phyloP scores from a whole-genome alignment of 139 green algal genomes.

The Volvox africanus region DNA sequence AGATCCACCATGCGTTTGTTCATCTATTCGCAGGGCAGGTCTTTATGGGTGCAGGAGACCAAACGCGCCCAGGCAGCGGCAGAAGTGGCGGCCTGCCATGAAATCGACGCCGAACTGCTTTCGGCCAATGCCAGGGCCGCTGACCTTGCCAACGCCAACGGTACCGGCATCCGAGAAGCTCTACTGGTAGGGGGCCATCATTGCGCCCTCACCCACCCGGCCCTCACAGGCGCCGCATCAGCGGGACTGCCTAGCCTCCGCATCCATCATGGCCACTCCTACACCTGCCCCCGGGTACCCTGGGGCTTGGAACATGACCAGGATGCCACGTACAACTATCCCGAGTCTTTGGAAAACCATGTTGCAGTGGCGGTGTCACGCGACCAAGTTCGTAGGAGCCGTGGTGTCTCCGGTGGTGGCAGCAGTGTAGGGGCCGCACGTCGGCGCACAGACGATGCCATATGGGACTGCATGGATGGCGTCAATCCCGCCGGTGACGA shows the following conservation, averaged over 20 bases:
- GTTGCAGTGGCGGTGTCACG: background rate
- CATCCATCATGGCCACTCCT: background rate
- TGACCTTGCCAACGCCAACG: no score
- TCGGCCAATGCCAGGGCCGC: background rate
- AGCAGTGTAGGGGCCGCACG: background rate
- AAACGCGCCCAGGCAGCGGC: background rate
- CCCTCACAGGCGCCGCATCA: background rate
- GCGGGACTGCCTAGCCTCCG: background rate
- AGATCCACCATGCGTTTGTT: no score
- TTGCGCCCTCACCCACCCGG: background rate
- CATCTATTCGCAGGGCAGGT: background rate
- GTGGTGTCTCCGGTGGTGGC: background rate
- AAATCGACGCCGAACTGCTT: background rate
- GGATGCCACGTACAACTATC: background rate
- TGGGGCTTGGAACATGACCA: background rate
- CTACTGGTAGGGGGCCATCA: background rate
- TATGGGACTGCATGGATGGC: slow-evolving; percentile 43
- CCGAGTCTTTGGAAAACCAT: background rate
- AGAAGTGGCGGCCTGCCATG: background rate
- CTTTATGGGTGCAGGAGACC: slow-evolving; percentile 11
- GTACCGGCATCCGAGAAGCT: background rate
- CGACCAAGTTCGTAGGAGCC: background rate
- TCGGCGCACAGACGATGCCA: background rate
- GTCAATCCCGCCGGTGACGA: background rate
- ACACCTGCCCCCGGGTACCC: background rate